These are phyloP conservation scores for Curvularia lunata DNA, from an alignment of 2,329 filamentous ascomycete genomes.

Conservation along the genomic window DNA sequence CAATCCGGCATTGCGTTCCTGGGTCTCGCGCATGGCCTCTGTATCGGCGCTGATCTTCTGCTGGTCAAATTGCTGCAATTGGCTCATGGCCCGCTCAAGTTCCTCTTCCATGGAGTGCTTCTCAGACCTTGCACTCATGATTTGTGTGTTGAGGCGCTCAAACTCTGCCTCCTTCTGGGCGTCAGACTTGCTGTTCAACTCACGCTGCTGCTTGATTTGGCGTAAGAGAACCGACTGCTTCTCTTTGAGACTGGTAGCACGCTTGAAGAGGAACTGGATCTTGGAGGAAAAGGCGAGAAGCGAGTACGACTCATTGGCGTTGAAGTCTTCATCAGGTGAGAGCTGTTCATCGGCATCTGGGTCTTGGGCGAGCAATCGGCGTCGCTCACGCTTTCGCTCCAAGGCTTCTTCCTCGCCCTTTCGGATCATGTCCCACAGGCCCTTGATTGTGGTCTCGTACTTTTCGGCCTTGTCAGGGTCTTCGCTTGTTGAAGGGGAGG, in stretches of 20 bases:
- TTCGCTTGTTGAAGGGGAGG: constrained; percentile 28
- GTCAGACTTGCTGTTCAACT: constrained; percentile 88
- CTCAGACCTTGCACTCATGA: constrained; percentile 44
- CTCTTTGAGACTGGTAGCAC: constrained; percentile 78
- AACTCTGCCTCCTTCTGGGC: constrained; percentile 52
- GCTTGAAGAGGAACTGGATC: constrained; percentile 78
- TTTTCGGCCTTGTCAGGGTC: constrained; percentile 38
- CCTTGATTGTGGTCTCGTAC: constrained; percentile 60
- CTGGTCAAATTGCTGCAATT: constrained; percentile 41
- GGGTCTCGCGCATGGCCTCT: constrained; percentile 33
- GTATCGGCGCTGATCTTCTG: constrained; percentile 29
- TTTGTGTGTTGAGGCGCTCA: constrained; percentile 51
- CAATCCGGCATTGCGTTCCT: constrained; percentile 43
- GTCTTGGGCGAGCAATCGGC: constrained; percentile 56
- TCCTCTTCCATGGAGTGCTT: constrained; percentile 46
- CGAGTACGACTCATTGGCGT: constrained; percentile 69
- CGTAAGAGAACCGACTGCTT: constrained; percentile 88
- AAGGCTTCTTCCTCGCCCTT: constrained; percentile 52
- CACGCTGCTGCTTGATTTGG: constrained; percentile 94
- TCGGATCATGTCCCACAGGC: constrained; percentile 61
- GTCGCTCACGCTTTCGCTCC: constrained; percentile 46
- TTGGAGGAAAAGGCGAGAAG: constrained; percentile 77
- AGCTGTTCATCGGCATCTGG: constrained; percentile 65
- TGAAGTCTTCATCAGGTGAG: constrained; percentile 65
- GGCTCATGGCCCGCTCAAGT: constrained; percentile 44